These are phyloP conservation scores for Solanum paucissectum DNA, from an alignment of 257 asterid genomes.

Conservation along the genomic window DNA sequence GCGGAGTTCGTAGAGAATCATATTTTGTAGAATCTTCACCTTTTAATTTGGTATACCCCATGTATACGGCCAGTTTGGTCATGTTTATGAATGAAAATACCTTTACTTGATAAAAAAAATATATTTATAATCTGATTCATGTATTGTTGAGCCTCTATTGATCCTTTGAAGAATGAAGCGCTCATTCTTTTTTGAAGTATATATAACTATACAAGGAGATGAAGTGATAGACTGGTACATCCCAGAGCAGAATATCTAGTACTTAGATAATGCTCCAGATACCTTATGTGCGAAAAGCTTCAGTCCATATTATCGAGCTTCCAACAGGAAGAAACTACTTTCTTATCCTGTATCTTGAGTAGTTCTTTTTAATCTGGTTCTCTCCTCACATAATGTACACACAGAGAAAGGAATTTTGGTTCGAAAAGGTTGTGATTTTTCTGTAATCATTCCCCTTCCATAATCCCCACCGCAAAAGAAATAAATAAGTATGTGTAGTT, in stretches of 20 bases:
- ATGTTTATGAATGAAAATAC: not conserved
- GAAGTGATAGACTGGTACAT: not conserved
- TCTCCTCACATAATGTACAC: not conserved
- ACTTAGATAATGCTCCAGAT: not conserved
- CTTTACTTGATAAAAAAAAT: not conserved
- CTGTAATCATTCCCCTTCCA: not conserved
- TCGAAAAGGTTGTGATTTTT: not conserved
- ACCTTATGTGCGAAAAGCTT: not conserved
- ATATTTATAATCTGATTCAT: not conserved
- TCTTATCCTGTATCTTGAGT: not conserved
- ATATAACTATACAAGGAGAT: not conserved
- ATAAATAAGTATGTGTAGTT: not conserved
- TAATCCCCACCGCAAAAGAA: not conserved
- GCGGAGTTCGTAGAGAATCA: not conserved
- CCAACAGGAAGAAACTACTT: not conserved
- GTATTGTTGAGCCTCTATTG: not conserved
- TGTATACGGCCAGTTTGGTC: not conserved
- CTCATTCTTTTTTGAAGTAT: not conserved
- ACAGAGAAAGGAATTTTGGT: not conserved
- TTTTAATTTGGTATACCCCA: not conserved
- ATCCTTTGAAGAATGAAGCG: not conserved
- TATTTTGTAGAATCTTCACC: not conserved
- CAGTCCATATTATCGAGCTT: not conserved
- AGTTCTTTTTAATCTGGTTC: not conserved
- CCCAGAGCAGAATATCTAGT: not conserved